Percentiles rank a stretch among this genome's conserved stretches.
phyloP scores from a whole-genome alignment of 2,329 filamentous ascomycete species.

The Calycina herbarum region DNA sequence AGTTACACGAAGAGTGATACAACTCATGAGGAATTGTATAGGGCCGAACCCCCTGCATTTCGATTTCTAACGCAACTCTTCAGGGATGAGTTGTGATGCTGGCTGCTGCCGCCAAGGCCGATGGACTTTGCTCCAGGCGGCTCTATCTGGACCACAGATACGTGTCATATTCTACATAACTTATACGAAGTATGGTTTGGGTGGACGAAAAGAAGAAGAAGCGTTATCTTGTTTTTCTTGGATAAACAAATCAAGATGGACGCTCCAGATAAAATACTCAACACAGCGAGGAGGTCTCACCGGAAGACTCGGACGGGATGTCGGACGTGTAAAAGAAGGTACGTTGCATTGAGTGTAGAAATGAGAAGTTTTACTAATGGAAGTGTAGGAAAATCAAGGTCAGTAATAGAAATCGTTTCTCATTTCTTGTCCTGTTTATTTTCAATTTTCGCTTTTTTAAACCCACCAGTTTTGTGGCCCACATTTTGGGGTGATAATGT shows the following conservation, averaged over 20 bases:
- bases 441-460: background rate
- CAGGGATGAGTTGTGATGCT: background rate
- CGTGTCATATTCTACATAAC: conserved; percentile 2
- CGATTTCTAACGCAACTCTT: background rate
- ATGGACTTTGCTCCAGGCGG: background rate
- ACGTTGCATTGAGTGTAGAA: background rate
- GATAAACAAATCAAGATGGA: conserved; percentile 33
- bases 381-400: background rate
- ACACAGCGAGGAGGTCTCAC: conserved; percentile 11
- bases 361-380: background rate
- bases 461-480: background rate
- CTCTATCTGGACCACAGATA: background rate
- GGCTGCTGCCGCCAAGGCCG: background rate
- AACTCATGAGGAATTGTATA: background rate
- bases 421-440: background rate
- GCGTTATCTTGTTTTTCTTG: conserved; percentile 16
- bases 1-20: background rate
- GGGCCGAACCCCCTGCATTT: background rate
- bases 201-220: no score
- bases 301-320: conserved; percentile 12
- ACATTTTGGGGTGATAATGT: no score
- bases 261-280: background rate
- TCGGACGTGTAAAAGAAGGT: conserved; percentile 15
- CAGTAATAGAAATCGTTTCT: background rate
- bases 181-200: background rate